Conservation (phyloP, 2,329 filamentous ascomycete species). For the Neobulgaria alba region DNA sequence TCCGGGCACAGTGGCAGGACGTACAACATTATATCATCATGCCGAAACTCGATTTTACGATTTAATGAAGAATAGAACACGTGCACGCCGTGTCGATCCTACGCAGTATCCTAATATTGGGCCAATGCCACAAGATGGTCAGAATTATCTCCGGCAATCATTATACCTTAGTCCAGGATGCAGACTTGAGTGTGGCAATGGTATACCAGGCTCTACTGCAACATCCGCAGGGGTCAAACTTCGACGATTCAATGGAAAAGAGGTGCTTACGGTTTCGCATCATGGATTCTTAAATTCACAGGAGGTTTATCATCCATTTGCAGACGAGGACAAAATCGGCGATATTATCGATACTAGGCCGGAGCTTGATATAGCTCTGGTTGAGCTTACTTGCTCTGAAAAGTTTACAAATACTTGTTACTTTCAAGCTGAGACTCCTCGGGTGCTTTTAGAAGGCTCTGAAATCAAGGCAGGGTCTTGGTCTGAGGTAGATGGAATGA, state of each 20-base stretch:
- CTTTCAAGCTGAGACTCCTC: constrained; percentile 12
- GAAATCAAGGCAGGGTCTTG: constrained; percentile 10
- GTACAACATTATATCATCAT: constrained; percentile 13
- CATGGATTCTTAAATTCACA: constrained; percentile 11
- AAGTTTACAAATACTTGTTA: constrained; percentile 12
- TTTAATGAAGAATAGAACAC: constrained; percentile 12
- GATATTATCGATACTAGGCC: constrained; percentile 11
- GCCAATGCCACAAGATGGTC: constrained; percentile 12
- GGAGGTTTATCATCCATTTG: constrained; percentile 13
- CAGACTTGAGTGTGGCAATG: constrained; percentile 11
- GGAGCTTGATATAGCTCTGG: constrained; percentile 13
- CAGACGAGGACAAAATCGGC: constrained; percentile 12
- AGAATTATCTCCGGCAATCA: constrained; percentile 11
- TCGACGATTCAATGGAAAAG: constrained; percentile 10
- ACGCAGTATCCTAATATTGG: constrained; percentile 7
- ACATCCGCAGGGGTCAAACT: constrained; percentile 13
- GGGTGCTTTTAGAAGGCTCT: constrained; percentile 9
- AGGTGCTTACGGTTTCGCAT: constrained; percentile 9
- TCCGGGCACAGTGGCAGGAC: constrained; percentile 12
- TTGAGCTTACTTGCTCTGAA: constrained; percentile 10
- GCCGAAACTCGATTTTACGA: constrained; percentile 10
- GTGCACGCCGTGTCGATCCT: constrained; percentile 10
- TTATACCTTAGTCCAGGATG: constrained; percentile 13
- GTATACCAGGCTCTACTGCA: constrained; percentile 10
- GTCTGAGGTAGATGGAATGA: constrained; percentile 16